phyloP scores from a whole-genome alignment of 495 filamentous ascomycete species.

The Penicillium silybi region DNA sequence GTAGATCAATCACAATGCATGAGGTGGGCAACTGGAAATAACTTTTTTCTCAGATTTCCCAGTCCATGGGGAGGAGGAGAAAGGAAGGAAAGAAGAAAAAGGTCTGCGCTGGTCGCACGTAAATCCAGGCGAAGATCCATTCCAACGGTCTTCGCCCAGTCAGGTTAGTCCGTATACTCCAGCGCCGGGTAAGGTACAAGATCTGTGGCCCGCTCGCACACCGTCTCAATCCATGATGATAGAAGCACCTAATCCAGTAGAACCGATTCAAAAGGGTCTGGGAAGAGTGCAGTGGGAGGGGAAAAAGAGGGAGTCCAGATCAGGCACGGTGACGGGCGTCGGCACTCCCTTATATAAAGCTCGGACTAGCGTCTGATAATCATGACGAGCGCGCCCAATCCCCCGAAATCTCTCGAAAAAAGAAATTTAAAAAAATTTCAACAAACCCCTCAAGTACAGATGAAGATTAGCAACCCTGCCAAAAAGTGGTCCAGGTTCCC shows the following conservation, averaged over 20 bases:
- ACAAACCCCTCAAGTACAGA: not conserved
- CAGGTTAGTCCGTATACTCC: constrained; percentile 27
- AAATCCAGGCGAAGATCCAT: constrained; percentile 25
- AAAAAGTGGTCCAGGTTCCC: constrained; percentile 9
- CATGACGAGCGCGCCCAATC: constrained; percentile 25
- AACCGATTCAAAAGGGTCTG: not conserved
- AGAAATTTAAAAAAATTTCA: not conserved
- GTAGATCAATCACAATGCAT: constrained; percentile 10
- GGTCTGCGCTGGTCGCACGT: constrained; percentile 1
- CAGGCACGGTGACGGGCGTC: constrained; percentile 20
- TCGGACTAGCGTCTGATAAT: constrained; percentile 29
- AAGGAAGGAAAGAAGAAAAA: constrained; percentile 9
- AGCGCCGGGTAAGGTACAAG: not conserved
- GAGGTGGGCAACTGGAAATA: not conserved
- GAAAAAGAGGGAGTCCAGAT: constrained; percentile 12
- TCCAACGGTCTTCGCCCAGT: constrained; percentile 31
- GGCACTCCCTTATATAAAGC: constrained; percentile 36
- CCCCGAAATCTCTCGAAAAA: not conserved
- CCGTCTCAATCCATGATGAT: not conserved
- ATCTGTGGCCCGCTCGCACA: not conserved
- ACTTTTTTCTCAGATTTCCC: too few species aligned
- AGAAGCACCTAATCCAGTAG: not conserved
- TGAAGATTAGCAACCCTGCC: constrained; percentile 2
- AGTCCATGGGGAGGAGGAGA: not conserved
- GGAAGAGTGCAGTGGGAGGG: not conserved